phyloP scores from a whole-genome alignment of 148 eudicot species.

The Camellia sinensis region DNA sequence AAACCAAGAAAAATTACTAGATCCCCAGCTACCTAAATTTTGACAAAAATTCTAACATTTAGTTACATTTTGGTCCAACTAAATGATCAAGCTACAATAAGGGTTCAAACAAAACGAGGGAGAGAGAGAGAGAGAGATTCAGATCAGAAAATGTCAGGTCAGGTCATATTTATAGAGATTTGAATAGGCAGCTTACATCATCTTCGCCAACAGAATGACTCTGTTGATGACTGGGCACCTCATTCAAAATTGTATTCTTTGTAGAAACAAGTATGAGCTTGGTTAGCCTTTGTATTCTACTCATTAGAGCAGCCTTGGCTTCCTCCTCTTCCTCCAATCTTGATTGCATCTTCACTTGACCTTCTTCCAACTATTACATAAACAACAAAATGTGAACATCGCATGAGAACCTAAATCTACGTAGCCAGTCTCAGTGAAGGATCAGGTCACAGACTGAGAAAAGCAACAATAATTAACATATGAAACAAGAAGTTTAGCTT shows the following conservation, averaged over 20 bases:
- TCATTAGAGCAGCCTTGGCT: conserved; percentile 98
- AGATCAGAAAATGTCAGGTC: not conserved
- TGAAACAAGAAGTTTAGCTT: not conserved
- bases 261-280: conserved; percentile 96
- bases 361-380: conserved; percentile 84
- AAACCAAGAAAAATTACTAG: not conserved
- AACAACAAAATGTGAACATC: not conserved
- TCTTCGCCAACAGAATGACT: conserved; percentile 51
- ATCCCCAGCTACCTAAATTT: not conserved
- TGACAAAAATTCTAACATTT: not conserved
- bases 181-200: conserved; percentile 50
- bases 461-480: not conserved
- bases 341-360: conserved; percentile 96
- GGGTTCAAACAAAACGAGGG: too few relatives aligned
- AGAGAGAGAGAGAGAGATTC: not conserved
- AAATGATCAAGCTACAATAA: not conserved
- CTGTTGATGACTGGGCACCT: conserved; percentile 50
- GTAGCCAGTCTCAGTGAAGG: not conserved
- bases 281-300: conserved; percentile 96
- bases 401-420: not conserved
- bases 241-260: conserved; percentile 57
- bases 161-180: not conserved
- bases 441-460: not conserved
- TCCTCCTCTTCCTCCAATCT: conserved; percentile 97
- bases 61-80: not conserved